These are phyloP conservation scores for Entelexis sorbosivorans DNA, from an alignment of 1,139 yeast genomes.

Conservation along the genomic window DNA sequence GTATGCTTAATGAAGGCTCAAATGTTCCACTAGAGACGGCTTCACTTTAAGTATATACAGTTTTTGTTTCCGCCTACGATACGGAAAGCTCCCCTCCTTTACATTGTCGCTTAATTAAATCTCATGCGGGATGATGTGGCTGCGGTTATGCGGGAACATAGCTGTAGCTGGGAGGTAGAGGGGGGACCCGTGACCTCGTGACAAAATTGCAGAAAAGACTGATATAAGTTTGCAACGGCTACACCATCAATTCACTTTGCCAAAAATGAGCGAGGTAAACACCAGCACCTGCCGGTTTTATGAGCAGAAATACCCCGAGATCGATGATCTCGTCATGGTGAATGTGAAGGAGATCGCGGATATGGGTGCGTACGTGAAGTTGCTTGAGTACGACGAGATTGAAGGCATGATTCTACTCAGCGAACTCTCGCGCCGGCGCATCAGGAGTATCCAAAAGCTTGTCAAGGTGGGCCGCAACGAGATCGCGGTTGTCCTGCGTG, in stretches of 20 bases:
- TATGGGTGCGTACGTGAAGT: conserved; percentile 95
- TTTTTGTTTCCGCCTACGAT: too few relatives aligned
- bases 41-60: too few relatives aligned
- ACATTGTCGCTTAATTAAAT: too few relatives aligned
- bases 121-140: not conserved
- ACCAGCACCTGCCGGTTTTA: conserved; percentile 91
- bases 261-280: conserved; percentile 33
- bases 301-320: conserved; percentile 97
- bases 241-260: not conserved
- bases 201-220: conserved; percentile 4
- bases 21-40: too few relatives aligned
- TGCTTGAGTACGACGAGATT: conserved; percentile 91
- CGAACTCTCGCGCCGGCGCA: conserved; percentile 96
- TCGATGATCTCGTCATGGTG: conserved; percentile 97
- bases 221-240: conserved; percentile 1
- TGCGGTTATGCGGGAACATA: not conserved
- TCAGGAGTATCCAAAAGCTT: conserved; percentile 91
- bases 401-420: conserved; percentile 97
- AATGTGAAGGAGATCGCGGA: conserved; percentile 97
- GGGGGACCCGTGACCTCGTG: conserved; percentile 8
- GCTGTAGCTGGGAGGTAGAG: not conserved
- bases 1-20: too few relatives aligned
- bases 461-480: conserved; percentile 98
- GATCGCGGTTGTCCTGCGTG: conserved; percentile 97
- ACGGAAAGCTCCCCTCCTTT: not conserved